These are phyloP conservation scores for Trametes polyzona DNA, from an alignment of 1,284 basidiomycete genomes.

Conservation along the genomic window DNA sequence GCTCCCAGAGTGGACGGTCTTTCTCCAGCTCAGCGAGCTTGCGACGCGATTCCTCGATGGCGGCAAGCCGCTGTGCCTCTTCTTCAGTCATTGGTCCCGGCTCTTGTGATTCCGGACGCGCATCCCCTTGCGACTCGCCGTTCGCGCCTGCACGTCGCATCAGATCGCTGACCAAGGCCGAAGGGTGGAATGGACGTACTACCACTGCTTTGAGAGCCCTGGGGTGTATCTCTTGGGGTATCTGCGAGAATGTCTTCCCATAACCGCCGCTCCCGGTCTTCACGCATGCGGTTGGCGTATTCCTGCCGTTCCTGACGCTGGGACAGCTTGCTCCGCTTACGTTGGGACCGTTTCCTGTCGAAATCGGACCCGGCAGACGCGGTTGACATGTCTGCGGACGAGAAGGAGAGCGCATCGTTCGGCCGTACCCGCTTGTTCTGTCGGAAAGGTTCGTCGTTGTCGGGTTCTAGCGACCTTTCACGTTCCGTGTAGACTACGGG, in stretches of 20 bases:
- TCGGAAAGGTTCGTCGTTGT: neutral
- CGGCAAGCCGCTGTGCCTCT: constrained; percentile 44
- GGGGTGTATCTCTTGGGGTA: constrained; percentile 11
- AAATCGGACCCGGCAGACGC: constrained; percentile 42
- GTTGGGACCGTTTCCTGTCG: constrained; percentile 43
- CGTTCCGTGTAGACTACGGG: neutral
- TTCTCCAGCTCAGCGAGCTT: constrained; percentile 72
- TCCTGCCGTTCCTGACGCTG: constrained; percentile 26
- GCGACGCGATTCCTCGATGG: constrained; percentile 65
- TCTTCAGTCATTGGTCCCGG: constrained; percentile 29
- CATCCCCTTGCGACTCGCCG: neutral
- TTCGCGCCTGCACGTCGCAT: neutral
- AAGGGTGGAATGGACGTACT: neutral
- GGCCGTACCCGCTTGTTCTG: constrained; percentile 22
- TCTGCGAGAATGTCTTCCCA: constrained; percentile 43
- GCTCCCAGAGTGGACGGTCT: constrained; percentile 66
- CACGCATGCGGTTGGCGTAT: constrained; percentile 42
- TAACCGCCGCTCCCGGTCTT: constrained; percentile 42
- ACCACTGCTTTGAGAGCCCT: constrained; percentile 14
- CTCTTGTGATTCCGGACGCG: neutral
- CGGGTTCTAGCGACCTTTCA: neutral
- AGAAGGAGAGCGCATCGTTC: neutral
- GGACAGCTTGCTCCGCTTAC: constrained; percentile 34
- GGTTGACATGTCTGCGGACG: constrained; percentile 30
- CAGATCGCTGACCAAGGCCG: too few species aligned